Conservation (phyloP, 1,139 yeast genomes). For the Diutina catenulata region DNA sequence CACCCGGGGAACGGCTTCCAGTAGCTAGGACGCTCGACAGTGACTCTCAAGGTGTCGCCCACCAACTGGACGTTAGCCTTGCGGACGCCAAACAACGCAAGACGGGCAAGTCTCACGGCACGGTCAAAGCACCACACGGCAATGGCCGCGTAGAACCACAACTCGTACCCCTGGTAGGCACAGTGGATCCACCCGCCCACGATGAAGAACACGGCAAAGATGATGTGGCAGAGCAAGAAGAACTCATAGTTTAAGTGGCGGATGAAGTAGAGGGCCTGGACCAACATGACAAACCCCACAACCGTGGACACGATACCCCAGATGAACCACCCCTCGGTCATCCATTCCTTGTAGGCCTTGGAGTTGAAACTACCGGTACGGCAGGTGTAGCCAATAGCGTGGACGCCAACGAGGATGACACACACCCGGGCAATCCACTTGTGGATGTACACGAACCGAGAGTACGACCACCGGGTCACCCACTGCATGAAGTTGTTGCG, state of each 20-base stretch:
- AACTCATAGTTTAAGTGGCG: conserved; percentile 34
- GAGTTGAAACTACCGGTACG: conserved; percentile 21
- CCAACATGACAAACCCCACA: conserved; percentile 25
- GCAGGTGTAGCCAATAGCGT: conserved; percentile 36
- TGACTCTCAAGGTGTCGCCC: conserved; percentile 31
- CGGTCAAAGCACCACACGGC: conserved; percentile 37
- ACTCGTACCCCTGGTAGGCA: conserved; percentile 25
- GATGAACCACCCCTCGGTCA: conserved; percentile 25
- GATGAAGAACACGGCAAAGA: conserved; percentile 27
- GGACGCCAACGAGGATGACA: conserved; percentile 33
- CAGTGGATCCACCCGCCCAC: conserved; percentile 37
- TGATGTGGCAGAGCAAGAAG: conserved; percentile 28
- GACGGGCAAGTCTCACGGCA: conserved; percentile 31
- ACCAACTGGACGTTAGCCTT: conserved; percentile 37
- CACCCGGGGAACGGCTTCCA: conserved; percentile 48
- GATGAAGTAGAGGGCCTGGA: conserved; percentile 26
- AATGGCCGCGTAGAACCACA: conserved; percentile 22
- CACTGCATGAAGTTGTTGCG: conserved; percentile 46
- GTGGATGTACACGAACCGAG: conserved; percentile 29
- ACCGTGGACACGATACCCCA: conserved; percentile 46
- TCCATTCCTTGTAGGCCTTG: conserved; percentile 22
- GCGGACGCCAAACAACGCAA: conserved; percentile 36
- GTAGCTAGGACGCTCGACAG: conserved; percentile 25
- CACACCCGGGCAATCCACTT: conserved; percentile 30
- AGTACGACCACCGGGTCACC: conserved; percentile 41